phyloP scores from a whole-genome alignment of 805 yeast species.

The Teunomyces tritomae region DNA sequence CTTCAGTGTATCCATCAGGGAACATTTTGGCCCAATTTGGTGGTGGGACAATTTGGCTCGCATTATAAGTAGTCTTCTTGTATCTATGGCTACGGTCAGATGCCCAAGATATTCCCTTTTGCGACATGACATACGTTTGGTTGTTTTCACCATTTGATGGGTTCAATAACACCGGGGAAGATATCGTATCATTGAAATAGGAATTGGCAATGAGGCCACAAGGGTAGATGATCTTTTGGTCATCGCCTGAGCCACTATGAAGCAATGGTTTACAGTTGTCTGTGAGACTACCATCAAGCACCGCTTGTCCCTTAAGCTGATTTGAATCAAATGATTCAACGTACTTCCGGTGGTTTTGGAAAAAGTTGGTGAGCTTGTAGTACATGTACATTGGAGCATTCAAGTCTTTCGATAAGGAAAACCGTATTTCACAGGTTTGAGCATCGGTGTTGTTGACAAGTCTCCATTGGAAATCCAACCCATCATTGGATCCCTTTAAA shows the following conservation, averaged over 20 bases:
- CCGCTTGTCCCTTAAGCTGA: slow-evolving; percentile 78
- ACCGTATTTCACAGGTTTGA: slow-evolving; percentile 61
- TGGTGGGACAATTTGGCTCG: slow-evolving; percentile 82
- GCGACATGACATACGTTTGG: slow-evolving; percentile 44
- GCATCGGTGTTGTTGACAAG: slow-evolving; percentile 33
- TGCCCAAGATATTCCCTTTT: slow-evolving; percentile 78
- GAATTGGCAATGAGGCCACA: slow-evolving; percentile 96
- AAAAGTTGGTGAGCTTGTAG: slow-evolving; percentile 86
- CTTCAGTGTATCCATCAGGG: slow-evolving; percentile 87
- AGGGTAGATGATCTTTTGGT: slow-evolving; percentile 62
- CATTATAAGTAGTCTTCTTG: slow-evolving; percentile 67
- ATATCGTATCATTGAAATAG: slow-evolving; percentile 82
- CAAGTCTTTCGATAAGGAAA: slow-evolving; percentile 69
- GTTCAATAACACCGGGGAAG: slow-evolving; percentile 47
- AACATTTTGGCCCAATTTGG: slow-evolving; percentile 80
- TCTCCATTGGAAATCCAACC: slow-evolving; percentile 65
- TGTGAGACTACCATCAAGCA: slow-evolving; percentile 47
- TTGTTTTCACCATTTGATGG: slow-evolving; percentile 42
- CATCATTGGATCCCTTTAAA: slow-evolving; percentile 47
- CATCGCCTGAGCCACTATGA: slow-evolving; percentile 39
- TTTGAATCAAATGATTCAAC: slow-evolving; percentile 79
- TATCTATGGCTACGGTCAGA: slow-evolving; percentile 66
- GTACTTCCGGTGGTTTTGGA: slow-evolving; percentile 92
- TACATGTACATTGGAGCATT: slow-evolving; percentile 71
- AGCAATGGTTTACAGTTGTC: slow-evolving; percentile 36